Base-by-base conservation (phyloP, 2,329 filamentous ascomycete species). In the Colletotrichum chlorophyti region DNA sequence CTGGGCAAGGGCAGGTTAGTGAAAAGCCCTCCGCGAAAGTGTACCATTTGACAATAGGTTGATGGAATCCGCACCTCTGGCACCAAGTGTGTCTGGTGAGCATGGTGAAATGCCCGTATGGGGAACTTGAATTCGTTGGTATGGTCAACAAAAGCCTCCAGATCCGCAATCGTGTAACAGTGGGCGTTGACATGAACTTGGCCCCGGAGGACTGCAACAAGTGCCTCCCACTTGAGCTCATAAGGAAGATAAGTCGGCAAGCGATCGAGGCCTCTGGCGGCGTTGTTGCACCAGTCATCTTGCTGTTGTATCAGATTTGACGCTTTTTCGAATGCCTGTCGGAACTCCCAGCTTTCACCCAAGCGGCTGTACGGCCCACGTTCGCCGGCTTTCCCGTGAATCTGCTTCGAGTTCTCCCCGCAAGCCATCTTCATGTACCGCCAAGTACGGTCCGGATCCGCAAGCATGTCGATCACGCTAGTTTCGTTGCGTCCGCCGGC, bases 381-480 rank as follows among this genome's bases (percentile, higher is more conserved):
- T 47, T 79, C 76, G 17, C 84, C 84, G 5, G 73, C 67, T 38
- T 75, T 76, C 5, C 86, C 86, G 60, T 89, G 88, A 1, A 85
- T 74, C 1, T 79, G 74, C 74, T 89, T 89, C 2, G 87, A 76
- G 64, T 91, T 91, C 71, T 91, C 88, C 24, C 88, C 88, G 62
- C 87, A 91, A 0, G 88, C 88, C 87, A 91, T 91, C 74, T 91
- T 91, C 79, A 91, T 88, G 69, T 89, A 90, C 10, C 88, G 79
- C 83, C 86, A 88, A 53, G 76, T 83, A 14, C 78, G 77, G 32
- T 87, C 86, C 1, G 87, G 87, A 48, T 89, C 85, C 2, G 88
- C 87, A 6, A 90, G 76, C 75, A 90, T 79, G 64, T 89, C 83
- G 19, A 77, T 71, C 3, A 83, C 84, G 51, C 86, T 88, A 27